phyloP scores from a whole-genome alignment of 345 rosid genomes.

The Kernera saxatilis region DNA sequence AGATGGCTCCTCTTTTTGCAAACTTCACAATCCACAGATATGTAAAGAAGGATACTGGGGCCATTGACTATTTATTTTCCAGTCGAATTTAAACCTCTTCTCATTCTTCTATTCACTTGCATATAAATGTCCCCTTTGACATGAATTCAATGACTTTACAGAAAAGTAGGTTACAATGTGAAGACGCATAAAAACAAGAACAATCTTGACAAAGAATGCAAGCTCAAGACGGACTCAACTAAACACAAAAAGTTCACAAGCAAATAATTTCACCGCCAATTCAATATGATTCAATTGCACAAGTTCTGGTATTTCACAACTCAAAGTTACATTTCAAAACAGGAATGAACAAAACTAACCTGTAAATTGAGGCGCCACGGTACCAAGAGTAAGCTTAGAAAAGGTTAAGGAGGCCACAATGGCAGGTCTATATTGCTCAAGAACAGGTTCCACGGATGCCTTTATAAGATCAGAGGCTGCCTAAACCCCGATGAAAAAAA shows the following conservation, averaged over 20 bases:
- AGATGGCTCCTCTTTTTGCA: background rate
- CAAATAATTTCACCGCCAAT: background rate
- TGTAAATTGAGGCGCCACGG: slow-evolving; percentile 99
- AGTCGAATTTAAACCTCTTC: background rate
- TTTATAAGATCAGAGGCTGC: slow-evolving; percentile 95
- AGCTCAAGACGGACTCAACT: background rate
- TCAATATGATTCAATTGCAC: background rate
- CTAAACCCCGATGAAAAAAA: slow-evolving; percentile 33
- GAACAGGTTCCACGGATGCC: slow-evolving; percentile 82
- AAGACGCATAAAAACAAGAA: background rate
- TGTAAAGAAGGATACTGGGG: background rate
- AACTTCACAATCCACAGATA: background rate
- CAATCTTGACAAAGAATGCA: background rate
- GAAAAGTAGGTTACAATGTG: background rate
- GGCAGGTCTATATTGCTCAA: slow-evolving; percentile 94
- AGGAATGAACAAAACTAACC: slow-evolving; percentile 44
- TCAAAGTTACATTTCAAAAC: background rate
- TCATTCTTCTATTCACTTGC: background rate
- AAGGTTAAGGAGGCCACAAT: slow-evolving; percentile 77
- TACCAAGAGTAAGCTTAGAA: slow-evolving; percentile 94
- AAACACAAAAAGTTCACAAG: background rate
- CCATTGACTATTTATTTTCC: background rate
- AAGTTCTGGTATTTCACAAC: background rate
- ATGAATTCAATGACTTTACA: background rate
- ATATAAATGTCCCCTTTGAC: background rate